phyloP scores from a whole-genome alignment of 2,329 filamentous ascomycete genomes.

The Zalaria obscura region DNA sequence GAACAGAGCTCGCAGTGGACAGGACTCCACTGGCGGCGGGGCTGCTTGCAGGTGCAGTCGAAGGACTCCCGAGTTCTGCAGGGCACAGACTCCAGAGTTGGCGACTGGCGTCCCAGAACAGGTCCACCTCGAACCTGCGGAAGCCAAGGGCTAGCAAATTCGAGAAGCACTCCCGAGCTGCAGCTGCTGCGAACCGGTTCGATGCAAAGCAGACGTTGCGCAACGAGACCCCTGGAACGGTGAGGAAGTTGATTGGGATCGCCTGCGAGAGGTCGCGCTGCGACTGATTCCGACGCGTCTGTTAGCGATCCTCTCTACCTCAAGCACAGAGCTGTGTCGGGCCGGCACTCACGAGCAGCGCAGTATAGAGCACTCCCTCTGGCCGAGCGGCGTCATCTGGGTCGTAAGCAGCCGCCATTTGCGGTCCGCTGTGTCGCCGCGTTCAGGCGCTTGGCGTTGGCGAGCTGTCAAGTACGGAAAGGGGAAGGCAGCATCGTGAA shows the following conservation, averaged over 20 bases:
- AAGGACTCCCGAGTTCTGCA: conserved; percentile 26
- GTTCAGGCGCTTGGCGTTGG: too few species aligned
- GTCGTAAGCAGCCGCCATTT: conserved; percentile 7
- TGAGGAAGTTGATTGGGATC: conserved; percentile 50
- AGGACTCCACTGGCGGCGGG: too few species aligned
- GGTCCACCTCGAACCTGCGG: conserved; percentile 41
- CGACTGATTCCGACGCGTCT: conserved; percentile 27
- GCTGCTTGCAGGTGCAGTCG: not conserved
- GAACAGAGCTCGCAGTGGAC: too few species aligned
- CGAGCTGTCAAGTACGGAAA: too few species aligned
- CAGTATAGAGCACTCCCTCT: conserved; percentile 10
- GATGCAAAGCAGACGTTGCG: conserved; percentile 44
- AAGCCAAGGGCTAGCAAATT: conserved; percentile 49
- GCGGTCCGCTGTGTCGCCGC: too few species aligned
- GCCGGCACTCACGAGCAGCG: conserved; percentile 13
- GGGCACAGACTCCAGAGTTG: conserved; percentile 48
- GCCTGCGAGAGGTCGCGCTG: conserved; percentile 46
- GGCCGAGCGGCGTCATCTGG: conserved; percentile 13
- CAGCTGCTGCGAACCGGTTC: conserved; percentile 37
- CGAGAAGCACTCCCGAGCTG: conserved; percentile 42
- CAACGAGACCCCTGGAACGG: conserved; percentile 41
- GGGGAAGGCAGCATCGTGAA: too few species aligned
- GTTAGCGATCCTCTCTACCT: not conserved
- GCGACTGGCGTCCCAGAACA: conserved; percentile 47
- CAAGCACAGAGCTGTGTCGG: not conserved